phyloP scores from a whole-genome alignment of 2,329 filamentous ascomycete species.

The Plenodomus biglobosus region DNA sequence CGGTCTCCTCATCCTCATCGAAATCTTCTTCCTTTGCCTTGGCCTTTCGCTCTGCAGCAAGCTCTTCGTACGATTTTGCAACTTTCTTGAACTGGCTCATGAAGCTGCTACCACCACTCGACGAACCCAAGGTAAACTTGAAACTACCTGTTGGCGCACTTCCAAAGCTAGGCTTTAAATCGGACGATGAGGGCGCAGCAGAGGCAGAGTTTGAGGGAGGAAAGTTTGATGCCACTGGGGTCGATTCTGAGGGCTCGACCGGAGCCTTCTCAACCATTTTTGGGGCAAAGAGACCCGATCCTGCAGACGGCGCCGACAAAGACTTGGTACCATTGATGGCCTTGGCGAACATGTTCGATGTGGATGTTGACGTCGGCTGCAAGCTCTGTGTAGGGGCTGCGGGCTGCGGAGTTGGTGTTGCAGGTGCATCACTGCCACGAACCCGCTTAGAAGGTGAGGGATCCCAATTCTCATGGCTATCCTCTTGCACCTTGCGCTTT shows the following conservation, averaged over 20 bases:
- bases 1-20: constrained; percentile 42
- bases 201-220: constrained; percentile 16
- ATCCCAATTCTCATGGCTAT: constrained; percentile 14
- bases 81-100: constrained; percentile 33
- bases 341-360: constrained; percentile 28
- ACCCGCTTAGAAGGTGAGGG: constrained; percentile 30
- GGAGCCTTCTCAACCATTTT: constrained; percentile 8
- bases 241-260: constrained; percentile 10
- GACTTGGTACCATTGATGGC: constrained; percentile 25
- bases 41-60: constrained; percentile 38
- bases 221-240: constrained; percentile 13
- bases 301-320: constrained; percentile 9
- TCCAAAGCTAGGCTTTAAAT: constrained; percentile 5
- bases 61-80: constrained; percentile 36
- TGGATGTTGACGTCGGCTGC: constrained; percentile 22
- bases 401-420: constrained; percentile 26
- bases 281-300: constrained; percentile 13
- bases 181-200: constrained; percentile 4
- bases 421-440: constrained; percentile 17
- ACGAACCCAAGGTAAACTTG: constrained; percentile 13
- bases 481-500: constrained; percentile 33
- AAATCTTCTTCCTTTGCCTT: constrained; percentile 41
- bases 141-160: constrained; percentile 6
- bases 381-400: constrained; percentile 14
- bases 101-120: constrained; percentile 20